Evolutionary conservation across 202 grass and related monocot genomes (phyloP).

Genomic region (Saccharum hybrid): DNA sequence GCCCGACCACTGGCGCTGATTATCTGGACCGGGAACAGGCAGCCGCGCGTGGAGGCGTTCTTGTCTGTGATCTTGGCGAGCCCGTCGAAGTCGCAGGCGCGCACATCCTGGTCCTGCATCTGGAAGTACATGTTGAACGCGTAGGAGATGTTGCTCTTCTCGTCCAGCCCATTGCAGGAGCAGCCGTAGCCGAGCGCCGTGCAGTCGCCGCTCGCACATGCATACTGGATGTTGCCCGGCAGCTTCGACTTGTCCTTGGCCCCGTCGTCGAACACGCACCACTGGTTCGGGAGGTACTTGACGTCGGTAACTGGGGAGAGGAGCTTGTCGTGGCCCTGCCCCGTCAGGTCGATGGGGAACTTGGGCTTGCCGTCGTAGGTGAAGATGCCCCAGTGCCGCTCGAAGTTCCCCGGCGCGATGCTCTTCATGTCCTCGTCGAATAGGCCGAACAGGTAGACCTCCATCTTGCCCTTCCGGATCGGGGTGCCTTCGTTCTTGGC

Average conservation of each 20-base stretch:
- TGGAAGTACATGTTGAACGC: constrained; percentile 87
- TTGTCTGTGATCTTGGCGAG: constrained; percentile 58
- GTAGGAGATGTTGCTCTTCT: constrained; percentile 63
- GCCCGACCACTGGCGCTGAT: constrained; percentile 19
- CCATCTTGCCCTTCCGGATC: constrained; percentile 59
- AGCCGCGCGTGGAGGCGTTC: constrained; percentile 51
- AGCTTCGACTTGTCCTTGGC: constrained; percentile 49
- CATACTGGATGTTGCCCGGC: constrained; percentile 55
- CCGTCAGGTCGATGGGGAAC: constrained; percentile 73
- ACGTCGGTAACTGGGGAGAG: constrained; percentile 52
- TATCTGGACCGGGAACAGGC: constrained; percentile 55
- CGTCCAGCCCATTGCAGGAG: constrained; percentile 63
- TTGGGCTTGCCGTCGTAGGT: constrained; percentile 82
- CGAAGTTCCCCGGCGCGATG: constrained; percentile 70
- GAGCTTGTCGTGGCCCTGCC: constrained; percentile 53
- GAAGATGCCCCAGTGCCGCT: constrained; percentile 81
- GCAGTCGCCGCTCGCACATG: constrained; percentile 69
- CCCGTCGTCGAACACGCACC: constrained; percentile 68
- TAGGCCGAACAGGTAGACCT: constrained; percentile 81
- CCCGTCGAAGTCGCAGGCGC: constrained; percentile 63
- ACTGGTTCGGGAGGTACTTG: constrained; percentile 59
- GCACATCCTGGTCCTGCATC: constrained; percentile 74
- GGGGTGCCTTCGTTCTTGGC: constrained; percentile 66
- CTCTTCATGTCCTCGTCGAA: constrained; percentile 93
- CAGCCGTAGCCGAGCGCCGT: constrained; percentile 63